phyloP scores from a whole-genome alignment of 2,329 filamentous ascomycete species.

The Chaetomiaceae sp. region DNA sequence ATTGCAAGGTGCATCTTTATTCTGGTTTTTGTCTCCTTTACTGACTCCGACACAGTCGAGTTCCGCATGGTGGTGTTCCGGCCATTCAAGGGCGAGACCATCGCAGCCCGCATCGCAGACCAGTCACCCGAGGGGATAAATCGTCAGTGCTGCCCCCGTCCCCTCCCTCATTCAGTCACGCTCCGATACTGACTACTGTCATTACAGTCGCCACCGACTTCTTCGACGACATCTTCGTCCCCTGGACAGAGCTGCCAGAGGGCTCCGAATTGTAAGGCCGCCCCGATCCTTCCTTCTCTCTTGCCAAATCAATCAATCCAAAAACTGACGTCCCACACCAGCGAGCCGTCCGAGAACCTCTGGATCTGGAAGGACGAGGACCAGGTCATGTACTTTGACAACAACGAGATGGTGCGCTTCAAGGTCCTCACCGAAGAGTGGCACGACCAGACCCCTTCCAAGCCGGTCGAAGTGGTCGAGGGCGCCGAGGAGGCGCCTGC shows the following conservation, averaged over 20 bases:
- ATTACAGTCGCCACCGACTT: slow-evolving; percentile 76
- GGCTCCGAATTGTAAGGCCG: slow-evolving; percentile 66
- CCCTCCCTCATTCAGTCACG: neutral
- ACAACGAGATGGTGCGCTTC: slow-evolving; percentile 82
- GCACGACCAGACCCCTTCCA: slow-evolving; percentile 78
- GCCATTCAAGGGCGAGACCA: slow-evolving; percentile 90
- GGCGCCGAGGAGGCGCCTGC: slow-evolving; percentile 33
- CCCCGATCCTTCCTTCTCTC: neutral
- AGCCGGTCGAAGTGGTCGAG: slow-evolving; percentile 58
- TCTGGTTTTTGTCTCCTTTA: neutral
- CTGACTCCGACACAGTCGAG: slow-evolving; percentile 57
- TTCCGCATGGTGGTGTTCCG: slow-evolving; percentile 92
- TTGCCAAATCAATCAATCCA: too few relatives aligned
- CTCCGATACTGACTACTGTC: neutral
- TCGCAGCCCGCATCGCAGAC: slow-evolving; percentile 77
- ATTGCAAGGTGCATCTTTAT: neutral
- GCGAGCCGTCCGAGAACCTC: slow-evolving; percentile 67
- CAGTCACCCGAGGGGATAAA: slow-evolving; percentile 68
- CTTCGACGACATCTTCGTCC: slow-evolving; percentile 88
- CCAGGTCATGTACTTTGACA: slow-evolving; percentile 78
- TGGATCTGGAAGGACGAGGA: slow-evolving; percentile 82
- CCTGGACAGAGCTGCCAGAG: slow-evolving; percentile 66
- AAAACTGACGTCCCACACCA: slow-evolving; percentile 34
- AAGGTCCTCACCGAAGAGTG: slow-evolving; percentile 83
- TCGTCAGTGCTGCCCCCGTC: slow-evolving; percentile 40